Percentiles rank a stretch among this genome's conserved stretches.
Evolutionary conservation across 306 rosid genomes (phyloP).

Genomic region (Quercus rubra): DNA sequence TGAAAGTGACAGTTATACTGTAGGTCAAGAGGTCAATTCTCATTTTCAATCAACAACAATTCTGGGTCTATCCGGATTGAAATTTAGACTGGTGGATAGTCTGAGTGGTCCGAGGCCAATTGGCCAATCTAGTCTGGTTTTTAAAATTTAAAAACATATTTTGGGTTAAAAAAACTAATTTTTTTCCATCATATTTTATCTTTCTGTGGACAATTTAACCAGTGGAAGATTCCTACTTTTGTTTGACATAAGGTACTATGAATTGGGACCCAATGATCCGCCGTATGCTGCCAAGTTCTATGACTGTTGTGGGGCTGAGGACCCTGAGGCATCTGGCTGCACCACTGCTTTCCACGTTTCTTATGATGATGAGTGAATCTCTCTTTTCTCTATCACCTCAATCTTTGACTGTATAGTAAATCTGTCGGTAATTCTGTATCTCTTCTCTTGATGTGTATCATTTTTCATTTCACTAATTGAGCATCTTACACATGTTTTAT

Average conservation of each 20-base stretch:
- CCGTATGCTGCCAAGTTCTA: conserved; percentile 89
- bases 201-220: not conserved
- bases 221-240: conserved; percentile 14
- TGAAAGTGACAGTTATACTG: not conserved
- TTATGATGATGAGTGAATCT: conserved; percentile 56
- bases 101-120: not conserved
- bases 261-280: conserved; percentile 70
- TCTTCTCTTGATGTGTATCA: not conserved
- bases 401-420: not conserved
- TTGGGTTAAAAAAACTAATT: not conserved
- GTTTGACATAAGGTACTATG: conserved; percentile 61
- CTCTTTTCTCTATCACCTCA: not conserved
- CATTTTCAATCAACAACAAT: not conserved
- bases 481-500: not conserved
- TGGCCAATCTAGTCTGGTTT: not conserved
- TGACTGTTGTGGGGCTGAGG: conserved; percentile 96
- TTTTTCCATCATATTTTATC: not conserved
- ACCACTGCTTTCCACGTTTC: conserved; percentile 73
- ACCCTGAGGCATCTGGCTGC: conserved; percentile 75
- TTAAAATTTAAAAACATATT: no score
- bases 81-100: not conserved
- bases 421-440: not conserved
- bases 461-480: not conserved
- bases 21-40: not conserved
- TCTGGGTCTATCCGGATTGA: not conserved